Base-by-base conservation (phyloP, 306 rosid species). In the Begonia loranthoides region DNA sequence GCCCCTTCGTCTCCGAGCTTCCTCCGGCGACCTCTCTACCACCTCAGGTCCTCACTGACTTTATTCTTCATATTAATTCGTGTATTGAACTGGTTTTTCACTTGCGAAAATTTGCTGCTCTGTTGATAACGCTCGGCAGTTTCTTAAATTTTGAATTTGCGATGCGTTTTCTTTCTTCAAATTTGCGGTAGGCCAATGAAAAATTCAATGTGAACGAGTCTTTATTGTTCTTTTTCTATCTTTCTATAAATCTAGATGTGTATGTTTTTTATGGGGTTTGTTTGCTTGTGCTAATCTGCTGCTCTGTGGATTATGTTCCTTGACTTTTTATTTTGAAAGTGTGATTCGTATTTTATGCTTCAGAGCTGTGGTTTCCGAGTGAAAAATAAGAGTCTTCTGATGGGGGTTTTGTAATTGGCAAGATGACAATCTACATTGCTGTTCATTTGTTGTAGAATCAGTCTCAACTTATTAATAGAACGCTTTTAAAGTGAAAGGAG, bases 1-100 rank as follows among this genome's bases (percentile, higher is more conserved):
- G 50, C 49, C 62, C 2, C 64, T 64, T 66, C 53, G 68, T 34
- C 64, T 84, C 64, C 75, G 80, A 54, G 80, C 92, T 56, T 69
- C 84, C 49, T 72, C 79, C 9, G 57, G 15, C 0, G 65, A 56
- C 63, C 58, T 21, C 40, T 16, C 84, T 55, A 7, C 76, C 51
- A 41, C 85, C 15, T 41, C 79, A 74, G 96, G 96, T 84, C 12
- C 11, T 4, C 38, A 3, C 66, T n/a, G 46, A 14, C 41, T 40
- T 13, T 63, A 12, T 45, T 22, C 70, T 60, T 4, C 59, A 41
- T 43, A 5, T 51, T 41, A 46, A 16, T 55, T 47, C 22, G 13
- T 52, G 16, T 19, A n/a, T 22, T 22, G 28, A 19, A 10, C 16
- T 17, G 15, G 22, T 45, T 10, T 38, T 50, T 62, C 38, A 58